Percentiles rank a stretch among this genome's conserved stretches.
These are phyloP conservation scores for Quercus alba DNA, from an alignment of 306 rosid species.

Conservation along the genomic window DNA sequence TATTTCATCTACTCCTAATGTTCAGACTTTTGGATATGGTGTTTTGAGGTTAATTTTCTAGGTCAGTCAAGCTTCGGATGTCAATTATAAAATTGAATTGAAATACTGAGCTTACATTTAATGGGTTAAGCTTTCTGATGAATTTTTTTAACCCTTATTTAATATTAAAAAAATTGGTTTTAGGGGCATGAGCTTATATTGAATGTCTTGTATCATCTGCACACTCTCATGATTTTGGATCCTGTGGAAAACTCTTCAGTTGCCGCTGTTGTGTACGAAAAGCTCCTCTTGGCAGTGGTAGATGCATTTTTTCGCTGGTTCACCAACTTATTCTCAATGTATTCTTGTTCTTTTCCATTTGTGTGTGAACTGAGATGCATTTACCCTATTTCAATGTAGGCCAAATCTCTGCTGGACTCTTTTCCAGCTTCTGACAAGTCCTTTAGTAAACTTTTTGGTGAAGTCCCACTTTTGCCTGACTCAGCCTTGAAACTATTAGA, in stretches of 20 bases:
- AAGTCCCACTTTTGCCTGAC: slow-evolving; percentile 84
- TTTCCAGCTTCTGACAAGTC: slow-evolving; percentile 95
- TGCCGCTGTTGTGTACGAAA: slow-evolving; percentile 67
- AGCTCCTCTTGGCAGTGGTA: slow-evolving; percentile 88
- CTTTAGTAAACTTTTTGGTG: slow-evolving; percentile 92
- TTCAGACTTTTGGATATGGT: neutral
- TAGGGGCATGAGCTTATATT: slow-evolving; percentile 94
- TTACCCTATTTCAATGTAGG: slow-evolving; percentile 45
- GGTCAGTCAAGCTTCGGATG: neutral
- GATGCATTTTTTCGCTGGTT: slow-evolving; percentile 29
- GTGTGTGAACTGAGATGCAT: slow-evolving; percentile 13
- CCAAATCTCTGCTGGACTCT: slow-evolving; percentile 70
- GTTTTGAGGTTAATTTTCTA: neutral
- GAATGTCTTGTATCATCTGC: slow-evolving; percentile 84
- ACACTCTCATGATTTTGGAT: slow-evolving; percentile 51
- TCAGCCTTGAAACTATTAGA: slow-evolving; percentile 66
- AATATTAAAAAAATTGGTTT: slow-evolving; percentile 26
- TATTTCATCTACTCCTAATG: neutral
- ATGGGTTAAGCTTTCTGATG: slow-evolving; percentile 5
- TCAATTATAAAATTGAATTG: neutral
- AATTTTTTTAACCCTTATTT: slow-evolving; percentile 8
- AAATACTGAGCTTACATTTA: neutral
- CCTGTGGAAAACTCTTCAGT: slow-evolving; percentile 55
- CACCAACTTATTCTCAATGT: neutral
- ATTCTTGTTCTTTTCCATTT: slow-evolving; percentile 8